Conservation (phyloP, 83 land plant genomes). For the Picea mariana region DNA sequence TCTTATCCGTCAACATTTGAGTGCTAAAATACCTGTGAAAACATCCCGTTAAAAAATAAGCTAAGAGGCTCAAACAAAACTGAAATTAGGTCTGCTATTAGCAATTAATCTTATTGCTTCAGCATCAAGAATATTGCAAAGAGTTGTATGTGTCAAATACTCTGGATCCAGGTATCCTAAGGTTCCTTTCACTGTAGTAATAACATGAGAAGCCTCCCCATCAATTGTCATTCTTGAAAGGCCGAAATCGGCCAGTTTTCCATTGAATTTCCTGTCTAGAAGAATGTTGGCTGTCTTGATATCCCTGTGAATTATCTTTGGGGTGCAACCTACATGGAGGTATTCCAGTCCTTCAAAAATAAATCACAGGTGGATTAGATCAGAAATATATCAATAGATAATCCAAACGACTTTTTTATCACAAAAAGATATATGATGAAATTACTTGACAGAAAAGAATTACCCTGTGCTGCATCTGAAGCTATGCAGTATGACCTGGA, state of each 20-base stretch:
- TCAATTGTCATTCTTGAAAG: conserved; percentile 37
- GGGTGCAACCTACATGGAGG: conserved; percentile 61
- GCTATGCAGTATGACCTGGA: not conserved
- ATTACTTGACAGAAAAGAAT: not conserved
- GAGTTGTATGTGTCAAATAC: no score
- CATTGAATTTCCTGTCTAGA: conserved; percentile 47
- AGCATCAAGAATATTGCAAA: no score
- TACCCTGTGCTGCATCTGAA: conserved; percentile 1
- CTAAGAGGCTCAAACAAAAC: no score
- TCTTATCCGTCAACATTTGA: no score
- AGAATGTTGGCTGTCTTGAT: conserved; percentile 69
- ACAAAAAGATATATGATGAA: no score
- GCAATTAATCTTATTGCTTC: no score
- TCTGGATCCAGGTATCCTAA: no score
- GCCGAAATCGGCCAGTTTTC: conserved; percentile 67
- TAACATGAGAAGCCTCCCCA: no score
- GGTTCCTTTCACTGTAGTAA: conserved; percentile 52
- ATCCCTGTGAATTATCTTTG: conserved; percentile 67
- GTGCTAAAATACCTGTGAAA: no score
- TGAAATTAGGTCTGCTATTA: no score
- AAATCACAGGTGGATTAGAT: not conserved
- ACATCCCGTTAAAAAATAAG: no score
- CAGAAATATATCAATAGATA: not conserved
- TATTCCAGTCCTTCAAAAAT: conserved; percentile 44
- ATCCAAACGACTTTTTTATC: no score